phyloP scores from a whole-genome alignment of 2,329 filamentous ascomycete genomes.

The Sarocladium kiliense region DNA sequence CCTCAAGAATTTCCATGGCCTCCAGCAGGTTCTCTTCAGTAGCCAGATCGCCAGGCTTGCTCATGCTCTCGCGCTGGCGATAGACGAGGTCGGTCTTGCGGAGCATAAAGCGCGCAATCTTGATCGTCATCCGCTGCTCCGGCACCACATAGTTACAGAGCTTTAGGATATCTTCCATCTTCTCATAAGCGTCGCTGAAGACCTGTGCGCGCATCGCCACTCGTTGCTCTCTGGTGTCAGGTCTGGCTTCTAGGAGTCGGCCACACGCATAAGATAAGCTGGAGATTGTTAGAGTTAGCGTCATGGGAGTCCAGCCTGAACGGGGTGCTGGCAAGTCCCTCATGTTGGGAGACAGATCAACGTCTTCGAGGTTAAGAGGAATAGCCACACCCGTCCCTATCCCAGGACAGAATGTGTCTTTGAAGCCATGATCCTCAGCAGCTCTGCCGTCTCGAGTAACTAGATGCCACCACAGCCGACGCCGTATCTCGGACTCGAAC shows the following conservation, averaged over 20 bases:
- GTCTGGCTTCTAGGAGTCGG: conserved; percentile 22
- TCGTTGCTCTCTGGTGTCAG: conserved; percentile 38
- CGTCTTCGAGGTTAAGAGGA: conserved; percentile 52
- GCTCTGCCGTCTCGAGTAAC: conserved; percentile 53
- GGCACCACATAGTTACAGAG: conserved; percentile 50
- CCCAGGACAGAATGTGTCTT: conserved; percentile 19
- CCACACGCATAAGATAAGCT: conserved; percentile 34
- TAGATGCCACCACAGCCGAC: conserved; percentile 60
- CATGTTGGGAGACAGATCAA: conserved; percentile 44
- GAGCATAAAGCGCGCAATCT: conserved; percentile 22
- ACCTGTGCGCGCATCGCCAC: conserved; percentile 31
- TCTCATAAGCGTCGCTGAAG: not conserved
- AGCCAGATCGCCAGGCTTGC: conserved; percentile 12
- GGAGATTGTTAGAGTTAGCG: conserved; percentile 47
- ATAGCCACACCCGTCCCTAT: conserved; percentile 39
- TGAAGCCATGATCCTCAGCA: conserved; percentile 48
- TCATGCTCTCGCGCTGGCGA: not conserved
- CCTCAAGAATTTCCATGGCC: conserved; percentile 29
- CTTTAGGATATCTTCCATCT: conserved; percentile 5
- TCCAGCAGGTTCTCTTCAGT: conserved; percentile 27
- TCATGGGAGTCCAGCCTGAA: conserved; percentile 52
- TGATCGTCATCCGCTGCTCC: conserved; percentile 25
- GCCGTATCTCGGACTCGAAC: conserved; percentile 55
- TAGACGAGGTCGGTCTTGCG: conserved; percentile 29
- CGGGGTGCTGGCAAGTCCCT: conserved; percentile 40